Percentiles rank a stretch among this genome's conserved stretches.
These are phyloP conservation scores for Pseudonectria foliicola DNA, from an alignment of 2,329 filamentous ascomycete species.

Conservation along the genomic window DNA sequence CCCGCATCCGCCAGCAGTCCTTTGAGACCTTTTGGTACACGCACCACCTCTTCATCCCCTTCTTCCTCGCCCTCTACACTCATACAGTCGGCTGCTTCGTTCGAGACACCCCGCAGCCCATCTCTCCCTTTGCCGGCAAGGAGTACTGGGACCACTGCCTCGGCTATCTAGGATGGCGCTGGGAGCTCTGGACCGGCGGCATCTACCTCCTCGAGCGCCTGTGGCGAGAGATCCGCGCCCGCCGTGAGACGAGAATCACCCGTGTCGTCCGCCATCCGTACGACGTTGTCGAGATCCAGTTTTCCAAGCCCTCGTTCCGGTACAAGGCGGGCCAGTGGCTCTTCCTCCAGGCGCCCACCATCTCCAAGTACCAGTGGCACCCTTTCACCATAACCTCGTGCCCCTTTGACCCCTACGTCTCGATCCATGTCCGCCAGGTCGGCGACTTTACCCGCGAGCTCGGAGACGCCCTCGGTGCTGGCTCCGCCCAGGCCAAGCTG, in stretches of 20 bases:
- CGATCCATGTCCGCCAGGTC: constrained; percentile 90
- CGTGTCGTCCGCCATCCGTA: constrained; percentile 95
- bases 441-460: constrained; percentile 93
- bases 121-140: constrained; percentile 78
- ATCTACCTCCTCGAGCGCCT: constrained; percentile 83
- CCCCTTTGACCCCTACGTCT: constrained; percentile 90
- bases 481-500: constrained; percentile 76
- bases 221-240: constrained; percentile 81
- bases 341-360: constrained; percentile 85
- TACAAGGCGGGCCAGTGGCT: constrained; percentile 99
- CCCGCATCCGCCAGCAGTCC: constrained; percentile 89
- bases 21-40: constrained; percentile 99
- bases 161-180: constrained; percentile 94
- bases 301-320: constrained; percentile 89
- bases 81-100: constrained; percentile 97
- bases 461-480: constrained; percentile 92
- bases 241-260: constrained; percentile 80
- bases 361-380: constrained; percentile 92
- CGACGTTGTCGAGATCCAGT: constrained; percentile 95
- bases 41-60: constrained; percentile 96
- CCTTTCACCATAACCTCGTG: constrained; percentile 99
- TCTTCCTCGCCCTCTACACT: constrained; percentile 87
- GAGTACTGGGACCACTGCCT: constrained; percentile 88
- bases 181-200: constrained; percentile 82
- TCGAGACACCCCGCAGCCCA: constrained; percentile 62